Percentiles rank a stretch among this genome's conserved stretches.
These are phyloP conservation scores for Thinopyrum elongatum DNA, from an alignment of 176 grass and related monocot genomes.

Conservation along the genomic window DNA sequence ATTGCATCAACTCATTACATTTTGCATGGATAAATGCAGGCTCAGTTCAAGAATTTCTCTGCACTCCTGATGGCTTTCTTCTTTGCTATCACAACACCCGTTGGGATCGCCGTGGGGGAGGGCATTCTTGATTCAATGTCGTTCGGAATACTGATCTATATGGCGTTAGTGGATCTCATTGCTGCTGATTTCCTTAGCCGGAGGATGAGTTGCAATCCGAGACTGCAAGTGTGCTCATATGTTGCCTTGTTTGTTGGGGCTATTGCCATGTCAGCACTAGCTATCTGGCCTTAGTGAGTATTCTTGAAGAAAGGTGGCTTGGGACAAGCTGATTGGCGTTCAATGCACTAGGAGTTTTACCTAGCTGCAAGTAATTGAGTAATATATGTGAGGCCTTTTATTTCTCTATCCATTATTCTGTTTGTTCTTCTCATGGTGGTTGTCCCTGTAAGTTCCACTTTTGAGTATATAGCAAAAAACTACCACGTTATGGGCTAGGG, in stretches of 20 bases:
- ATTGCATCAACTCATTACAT: too few species aligned
- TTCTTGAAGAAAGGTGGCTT: background rate
- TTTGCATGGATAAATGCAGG: too few species aligned
- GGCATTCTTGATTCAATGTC: too few species aligned
- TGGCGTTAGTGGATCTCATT: slow-evolving; percentile 78
- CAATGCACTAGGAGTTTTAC: slow-evolving; percentile 1
- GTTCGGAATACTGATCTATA: background rate
- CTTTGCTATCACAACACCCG: too few species aligned
- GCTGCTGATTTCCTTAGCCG: slow-evolving; percentile 3
- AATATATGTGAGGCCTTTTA: background rate
- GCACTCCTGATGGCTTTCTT: too few species aligned
- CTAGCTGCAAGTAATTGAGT: background rate
- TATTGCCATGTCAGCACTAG: slow-evolving; percentile 60
- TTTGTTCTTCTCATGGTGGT: slow-evolving; percentile 21
- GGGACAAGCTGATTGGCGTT: background rate
- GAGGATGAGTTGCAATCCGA: slow-evolving; percentile 48
- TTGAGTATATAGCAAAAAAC: too few species aligned
- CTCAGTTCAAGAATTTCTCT: too few species aligned
- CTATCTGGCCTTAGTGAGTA: slow-evolving; percentile 47
- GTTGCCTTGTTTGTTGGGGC: slow-evolving; percentile 63
- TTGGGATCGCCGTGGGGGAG: too few species aligned
- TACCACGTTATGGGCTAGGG: too few species aligned
- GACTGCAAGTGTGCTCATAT: slow-evolving; percentile 56
- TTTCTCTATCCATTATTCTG: background rate
- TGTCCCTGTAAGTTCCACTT: too few species aligned